Conservation (phyloP, 257 asterid species). For the Linderniella brevidens region DNA sequence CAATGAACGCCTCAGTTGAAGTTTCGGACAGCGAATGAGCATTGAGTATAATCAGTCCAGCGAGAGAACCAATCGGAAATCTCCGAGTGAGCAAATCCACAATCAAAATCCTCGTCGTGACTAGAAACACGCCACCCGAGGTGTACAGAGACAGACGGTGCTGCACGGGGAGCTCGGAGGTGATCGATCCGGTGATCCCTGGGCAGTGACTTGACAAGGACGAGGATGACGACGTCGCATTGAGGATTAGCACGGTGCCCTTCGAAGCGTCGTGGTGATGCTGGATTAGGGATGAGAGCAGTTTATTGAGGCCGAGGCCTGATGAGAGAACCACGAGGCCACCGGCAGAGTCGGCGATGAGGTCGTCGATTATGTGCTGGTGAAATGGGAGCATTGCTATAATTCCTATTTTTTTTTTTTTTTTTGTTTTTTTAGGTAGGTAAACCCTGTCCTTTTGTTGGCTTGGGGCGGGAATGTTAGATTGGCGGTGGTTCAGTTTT, state of each 20-base stretch:
- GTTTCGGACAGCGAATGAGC: slow-evolving; percentile 79
- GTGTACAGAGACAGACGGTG: slow-evolving; percentile 59
- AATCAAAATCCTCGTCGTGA: slow-evolving; percentile 77
- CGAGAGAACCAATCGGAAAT: slow-evolving; percentile 43
- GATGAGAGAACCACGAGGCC: slow-evolving; percentile 74
- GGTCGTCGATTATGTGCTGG: slow-evolving; percentile 72
- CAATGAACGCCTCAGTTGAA: slow-evolving; percentile 87
- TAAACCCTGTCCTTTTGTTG: too few species aligned
- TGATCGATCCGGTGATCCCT: slow-evolving; percentile 35
- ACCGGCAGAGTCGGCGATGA: slow-evolving; percentile 63
- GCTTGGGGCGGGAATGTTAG: too few species aligned
- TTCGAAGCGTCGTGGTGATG: slow-evolving; percentile 70
- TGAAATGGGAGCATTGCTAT: slow-evolving; percentile 56
- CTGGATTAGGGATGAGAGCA: slow-evolving; percentile 42
- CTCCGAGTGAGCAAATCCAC: slow-evolving; percentile 81
- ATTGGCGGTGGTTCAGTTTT: too few species aligned
- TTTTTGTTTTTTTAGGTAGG: too few species aligned
- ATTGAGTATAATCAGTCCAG: slow-evolving; percentile 66
- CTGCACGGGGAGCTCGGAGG: slow-evolving; percentile 57
- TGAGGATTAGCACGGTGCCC: slow-evolving; percentile 71
- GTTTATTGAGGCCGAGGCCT: slow-evolving; percentile 75
- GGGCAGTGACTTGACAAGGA: slow-evolving; percentile 23
- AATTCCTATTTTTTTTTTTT: too few species aligned
- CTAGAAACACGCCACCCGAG: slow-evolving; percentile 56
- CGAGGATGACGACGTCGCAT: slow-evolving; percentile 49